Conservation (phyloP, 148 eudicot genomes). For the Fagopyrum homotropicum region DNA sequence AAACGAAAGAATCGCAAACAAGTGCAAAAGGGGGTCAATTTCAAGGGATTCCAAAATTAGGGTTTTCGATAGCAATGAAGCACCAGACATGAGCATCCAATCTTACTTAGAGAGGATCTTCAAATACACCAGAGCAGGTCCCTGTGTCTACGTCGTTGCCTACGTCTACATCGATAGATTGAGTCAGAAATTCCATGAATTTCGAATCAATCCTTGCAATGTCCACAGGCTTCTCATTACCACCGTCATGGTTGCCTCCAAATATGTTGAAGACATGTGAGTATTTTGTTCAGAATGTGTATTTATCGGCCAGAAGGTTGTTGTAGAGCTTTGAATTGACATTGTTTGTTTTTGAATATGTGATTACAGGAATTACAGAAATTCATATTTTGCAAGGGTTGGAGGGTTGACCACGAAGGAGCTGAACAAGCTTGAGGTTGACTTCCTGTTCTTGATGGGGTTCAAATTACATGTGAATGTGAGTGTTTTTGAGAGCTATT, state of each 20-base stretch:
- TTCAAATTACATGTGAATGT: conserved; percentile 92
- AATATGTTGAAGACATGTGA: conserved; percentile 88
- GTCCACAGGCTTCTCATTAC: conserved; percentile 93
- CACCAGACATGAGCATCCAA: conserved; percentile 84
- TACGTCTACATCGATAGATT: conserved; percentile 87
- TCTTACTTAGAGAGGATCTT: conserved; percentile 84
- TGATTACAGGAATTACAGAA: conserved; percentile 75
- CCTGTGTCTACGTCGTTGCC: conserved; percentile 83
- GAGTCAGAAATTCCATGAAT: conserved; percentile 57
- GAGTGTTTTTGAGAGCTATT: conserved; percentile 91
- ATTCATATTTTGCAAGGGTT: conserved; percentile 77
- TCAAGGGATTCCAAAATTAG: conserved; percentile 35
- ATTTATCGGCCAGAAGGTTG: background rate
- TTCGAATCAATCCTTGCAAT: conserved; percentile 58
- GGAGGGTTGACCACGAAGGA: conserved; percentile 83
- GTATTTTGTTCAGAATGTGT: conserved; percentile 15
- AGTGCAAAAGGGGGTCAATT: conserved; percentile 25
- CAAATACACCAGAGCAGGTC: conserved; percentile 74
- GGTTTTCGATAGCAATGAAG: conserved; percentile 62
- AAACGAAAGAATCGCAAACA: conserved; percentile 52
- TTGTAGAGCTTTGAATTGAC: background rate
- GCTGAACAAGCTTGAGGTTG: conserved; percentile 82
- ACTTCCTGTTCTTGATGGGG: conserved; percentile 68
- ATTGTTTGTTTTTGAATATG: background rate
- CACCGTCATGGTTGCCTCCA: conserved; percentile 88